phyloP scores from a whole-genome alignment of 306 rosid genomes.

The Clitoria ternatea region DNA sequence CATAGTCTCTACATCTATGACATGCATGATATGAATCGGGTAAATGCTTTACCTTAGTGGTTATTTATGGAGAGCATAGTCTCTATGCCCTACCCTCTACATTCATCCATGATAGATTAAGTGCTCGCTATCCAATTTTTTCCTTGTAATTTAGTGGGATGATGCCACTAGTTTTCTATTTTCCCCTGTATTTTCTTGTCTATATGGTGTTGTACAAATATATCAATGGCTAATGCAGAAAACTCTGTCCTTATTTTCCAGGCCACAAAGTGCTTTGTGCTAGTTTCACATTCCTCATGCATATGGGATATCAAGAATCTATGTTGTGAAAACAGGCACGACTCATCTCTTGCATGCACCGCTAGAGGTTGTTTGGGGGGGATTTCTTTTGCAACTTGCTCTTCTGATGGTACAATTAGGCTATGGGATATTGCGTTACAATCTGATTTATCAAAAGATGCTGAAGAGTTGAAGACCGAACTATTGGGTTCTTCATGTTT shows the following conservation, averaged over 20 bases:
- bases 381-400: constrained; percentile 78
- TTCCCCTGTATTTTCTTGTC: not conserved
- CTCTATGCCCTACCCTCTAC: too few species aligned
- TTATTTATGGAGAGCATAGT: too few species aligned
- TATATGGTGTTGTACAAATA: not conserved
- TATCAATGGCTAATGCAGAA: constrained; percentile 14
- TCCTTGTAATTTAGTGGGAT: constrained; percentile 11
- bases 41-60: constrained; percentile 23
- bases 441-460: constrained; percentile 38
- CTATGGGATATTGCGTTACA: constrained; percentile 77
- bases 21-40: constrained; percentile 67
- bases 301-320: constrained; percentile 86
- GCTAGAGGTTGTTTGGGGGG: constrained; percentile 86
- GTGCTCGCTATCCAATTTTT: constrained; percentile 16
- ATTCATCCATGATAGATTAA: not conserved
- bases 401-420: constrained; percentile 73
- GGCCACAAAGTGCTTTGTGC: constrained; percentile 61
- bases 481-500: constrained; percentile 40
- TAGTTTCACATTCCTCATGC: constrained; percentile 77
- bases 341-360: constrained; percentile 67
- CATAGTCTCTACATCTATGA: constrained; percentile 70
- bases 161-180: not conserved
- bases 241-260: constrained; percentile 27
- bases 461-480: constrained; percentile 33
- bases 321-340: constrained; percentile 73